phyloP scores from a whole-genome alignment of 1,284 basidiomycete species.

The Malassezia slooffiae region DNA sequence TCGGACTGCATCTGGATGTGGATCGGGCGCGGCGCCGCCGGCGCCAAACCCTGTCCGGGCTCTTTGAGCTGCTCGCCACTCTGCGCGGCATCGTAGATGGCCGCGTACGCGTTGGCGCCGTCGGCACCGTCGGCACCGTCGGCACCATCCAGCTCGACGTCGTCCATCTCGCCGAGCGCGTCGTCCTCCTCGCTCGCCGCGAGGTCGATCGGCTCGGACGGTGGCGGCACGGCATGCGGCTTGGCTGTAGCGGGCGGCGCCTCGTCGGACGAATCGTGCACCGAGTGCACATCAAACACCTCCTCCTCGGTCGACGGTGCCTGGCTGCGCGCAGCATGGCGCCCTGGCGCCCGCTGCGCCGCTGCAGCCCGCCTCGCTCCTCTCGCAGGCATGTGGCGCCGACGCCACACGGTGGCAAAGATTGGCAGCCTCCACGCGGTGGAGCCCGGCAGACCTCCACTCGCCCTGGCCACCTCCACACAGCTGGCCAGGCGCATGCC shows the following conservation, averaged over 20 bases:
- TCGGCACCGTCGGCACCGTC: slow-evolving; percentile 15
- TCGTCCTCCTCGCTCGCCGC: slow-evolving; percentile 3
- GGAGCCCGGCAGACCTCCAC: too few species aligned
- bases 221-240: not conserved
- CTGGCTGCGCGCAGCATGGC: not conserved
- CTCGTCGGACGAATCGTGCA: slow-evolving; percentile 14
- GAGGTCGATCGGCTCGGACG: not conserved
- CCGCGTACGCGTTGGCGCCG: slow-evolving; percentile 12
- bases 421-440: too few species aligned
- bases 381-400: too few species aligned
- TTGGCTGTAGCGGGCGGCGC: not conserved
- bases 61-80: slow-evolving; percentile 25
- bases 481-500: too few species aligned
- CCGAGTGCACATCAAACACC: slow-evolving; percentile 18
- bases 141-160: slow-evolving; percentile 26
- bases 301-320: slow-evolving; percentile 10
- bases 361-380: too few species aligned
- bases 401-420: too few species aligned
- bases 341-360: not conserved
- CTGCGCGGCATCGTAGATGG: slow-evolving; percentile 28
- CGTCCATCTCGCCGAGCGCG: slow-evolving; percentile 25
- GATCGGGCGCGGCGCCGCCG: slow-evolving; percentile 15
- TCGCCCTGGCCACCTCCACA: too few species aligned
- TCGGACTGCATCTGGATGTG: slow-evolving; percentile 10
- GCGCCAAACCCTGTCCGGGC: not conserved